Evolutionary conservation across 345 rosid species (phyloP).

Genomic region (Mercurialis annua): DNA sequence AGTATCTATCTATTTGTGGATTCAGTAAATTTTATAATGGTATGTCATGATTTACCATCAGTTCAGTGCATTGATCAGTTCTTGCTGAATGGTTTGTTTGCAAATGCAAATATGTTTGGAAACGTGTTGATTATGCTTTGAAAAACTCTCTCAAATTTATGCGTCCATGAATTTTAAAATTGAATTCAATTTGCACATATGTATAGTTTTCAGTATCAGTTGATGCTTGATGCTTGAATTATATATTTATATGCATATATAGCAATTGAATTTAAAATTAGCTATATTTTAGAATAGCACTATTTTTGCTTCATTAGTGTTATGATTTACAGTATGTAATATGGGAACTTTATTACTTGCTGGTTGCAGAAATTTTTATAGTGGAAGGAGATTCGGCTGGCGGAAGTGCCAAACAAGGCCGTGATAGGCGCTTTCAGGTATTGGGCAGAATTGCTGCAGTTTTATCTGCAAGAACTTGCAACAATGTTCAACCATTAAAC

Average conservation of each 20-base stretch:
- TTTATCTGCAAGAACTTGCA: conserved; percentile 9
- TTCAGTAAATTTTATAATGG: not conserved
- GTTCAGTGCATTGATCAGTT: not conserved
- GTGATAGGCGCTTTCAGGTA: conserved; percentile 98
- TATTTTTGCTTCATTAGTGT: not conserved
- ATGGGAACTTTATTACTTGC: not conserved
- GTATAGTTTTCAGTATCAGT: not conserved
- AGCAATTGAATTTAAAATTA: not conserved
- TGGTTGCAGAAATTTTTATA: conserved; percentile 78
- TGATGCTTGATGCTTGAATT: not conserved
- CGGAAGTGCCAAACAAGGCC: conserved; percentile 99
- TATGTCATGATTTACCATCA: not conserved
- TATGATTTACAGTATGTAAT: not conserved
- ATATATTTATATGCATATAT: not conserved
- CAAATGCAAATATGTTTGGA: not conserved
- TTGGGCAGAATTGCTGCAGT: not conserved
- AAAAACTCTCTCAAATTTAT: not conserved
- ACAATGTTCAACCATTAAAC: not conserved
- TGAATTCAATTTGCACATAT: not conserved
- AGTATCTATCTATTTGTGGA: not conserved
- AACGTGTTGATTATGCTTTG: conserved; percentile 5
- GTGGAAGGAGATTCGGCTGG: conserved; percentile 99
- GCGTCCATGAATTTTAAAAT: not conserved
- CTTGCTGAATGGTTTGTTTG: not conserved
- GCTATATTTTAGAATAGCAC: not conserved